These are phyloP conservation scores for Candida smagusa DNA, from an alignment of 1,139 yeast genomes.

Conservation along the genomic window DNA sequence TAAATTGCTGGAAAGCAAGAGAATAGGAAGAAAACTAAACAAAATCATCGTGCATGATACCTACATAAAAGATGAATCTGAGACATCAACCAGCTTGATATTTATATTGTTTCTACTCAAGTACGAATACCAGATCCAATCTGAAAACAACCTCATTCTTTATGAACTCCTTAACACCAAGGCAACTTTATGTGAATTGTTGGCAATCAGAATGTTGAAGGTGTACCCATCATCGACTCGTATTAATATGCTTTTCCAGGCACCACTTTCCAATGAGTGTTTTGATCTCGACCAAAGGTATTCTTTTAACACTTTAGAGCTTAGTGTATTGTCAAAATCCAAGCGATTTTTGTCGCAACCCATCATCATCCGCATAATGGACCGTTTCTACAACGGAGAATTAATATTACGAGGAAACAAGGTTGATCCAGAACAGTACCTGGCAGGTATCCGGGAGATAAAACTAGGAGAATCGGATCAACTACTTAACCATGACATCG, in stretches of 20 bases:
- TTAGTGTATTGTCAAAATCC: conserved; percentile 53
- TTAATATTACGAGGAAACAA: conserved; percentile 27
- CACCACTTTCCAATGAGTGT: conserved; percentile 33
- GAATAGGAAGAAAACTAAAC: conserved; percentile 9
- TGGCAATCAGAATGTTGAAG: conserved; percentile 50
- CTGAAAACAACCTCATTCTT: conserved; percentile 45
- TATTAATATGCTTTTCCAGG: conserved; percentile 41
- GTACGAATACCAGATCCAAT: conserved; percentile 48
- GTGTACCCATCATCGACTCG: conserved; percentile 47
- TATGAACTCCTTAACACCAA: conserved; percentile 50
- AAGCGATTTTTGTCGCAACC: conserved; percentile 58
- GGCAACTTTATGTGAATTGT: conserved; percentile 53
- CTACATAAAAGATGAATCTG: conserved; percentile 7
- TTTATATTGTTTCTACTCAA: conserved; percentile 35
- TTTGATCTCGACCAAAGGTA: conserved; percentile 11
- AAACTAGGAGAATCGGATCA: conserved; percentile 8
- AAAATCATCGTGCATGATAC: conserved; percentile 11
- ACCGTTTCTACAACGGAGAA: conserved; percentile 55
- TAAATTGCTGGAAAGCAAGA: conserved; percentile 19
- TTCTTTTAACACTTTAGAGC: conserved; percentile 48
- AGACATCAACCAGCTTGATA: conserved; percentile 24
- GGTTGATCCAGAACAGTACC: conserved; percentile 14
- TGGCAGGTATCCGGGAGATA: conserved; percentile 1
- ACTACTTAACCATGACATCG: conserved; percentile 20
- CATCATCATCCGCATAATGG: conserved; percentile 46